A percentile compares a stretch with the other conserved stretches of the same genome.
Evolutionary conservation across 164 flowering plant species (phyloP).

Genomic region (Protea cynaroides): DNA sequence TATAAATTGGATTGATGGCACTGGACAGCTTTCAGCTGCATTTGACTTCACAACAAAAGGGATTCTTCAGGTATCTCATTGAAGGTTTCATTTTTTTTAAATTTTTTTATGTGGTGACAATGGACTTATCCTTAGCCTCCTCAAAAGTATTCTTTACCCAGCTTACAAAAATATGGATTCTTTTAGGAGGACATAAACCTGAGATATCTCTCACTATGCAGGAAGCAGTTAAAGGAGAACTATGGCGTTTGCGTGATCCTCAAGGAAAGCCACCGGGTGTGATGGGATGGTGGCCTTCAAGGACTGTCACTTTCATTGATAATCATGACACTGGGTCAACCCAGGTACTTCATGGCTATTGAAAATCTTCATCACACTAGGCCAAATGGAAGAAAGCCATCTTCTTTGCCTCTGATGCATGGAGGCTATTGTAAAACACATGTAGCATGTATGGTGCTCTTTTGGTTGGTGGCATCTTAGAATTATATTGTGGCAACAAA

Average conservation of each 20-base stretch:
- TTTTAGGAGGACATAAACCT: not conserved
- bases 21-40: conserved; percentile 76
- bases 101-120: not conserved
- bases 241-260: conserved; percentile 85
- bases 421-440: not conserved
- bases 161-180: not conserved
- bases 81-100: not conserved
- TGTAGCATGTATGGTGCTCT: no score
- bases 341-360: conserved; percentile 42
- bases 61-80: conserved; percentile 70
- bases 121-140: not conserved
- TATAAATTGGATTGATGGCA: conserved; percentile 80
- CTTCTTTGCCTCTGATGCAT: not conserved
- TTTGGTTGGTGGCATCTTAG: no score
- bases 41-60: conserved; percentile 96
- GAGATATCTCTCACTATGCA: conserved; percentile 17
- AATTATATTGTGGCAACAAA: not conserved
- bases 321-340: conserved; percentile 98
- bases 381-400: not conserved
- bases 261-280: conserved; percentile 96
- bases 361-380: not conserved
- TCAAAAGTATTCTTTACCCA: not conserved
- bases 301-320: conserved; percentile 84
- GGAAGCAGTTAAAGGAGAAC: conserved; percentile 94
- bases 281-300: conserved; percentile 97